Base-by-base conservation (phyloP, 306 rosid species). In the Erythrophleum fordii region DNA sequence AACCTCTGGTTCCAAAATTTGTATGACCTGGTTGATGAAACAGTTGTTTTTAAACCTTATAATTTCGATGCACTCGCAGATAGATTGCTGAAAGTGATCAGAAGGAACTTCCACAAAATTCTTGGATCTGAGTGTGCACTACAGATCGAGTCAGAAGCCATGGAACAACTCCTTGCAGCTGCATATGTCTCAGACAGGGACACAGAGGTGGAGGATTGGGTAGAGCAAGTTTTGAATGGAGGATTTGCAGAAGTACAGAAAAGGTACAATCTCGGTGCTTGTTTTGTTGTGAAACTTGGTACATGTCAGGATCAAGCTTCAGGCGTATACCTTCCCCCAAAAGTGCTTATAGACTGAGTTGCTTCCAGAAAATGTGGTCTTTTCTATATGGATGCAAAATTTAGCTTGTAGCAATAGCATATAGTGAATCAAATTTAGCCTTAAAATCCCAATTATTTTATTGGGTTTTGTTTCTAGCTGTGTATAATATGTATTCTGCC, bases 101-200 rank as follows among this genome's bases (percentile, higher is more conserved):
- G 62, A 73, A 84, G 72, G 81, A 81, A 77, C 83, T 92, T 90
- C 91, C 85, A 76, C 75, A 76, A 84, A 60, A 75, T 87, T 51
- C 46, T 90, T 56, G 90, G 88, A 61, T 80, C 87, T 0, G 86
- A 88, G 18, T 73, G 80, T 79, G 29, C 20, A 28, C 82, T 95
- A 53, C 90, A 89, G 80, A 89, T 93, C 22, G 91, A 91, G 45
- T 48, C 86, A 55, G 81, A 83, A 80, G 92, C 90, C 76, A 82
- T 89, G 83, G 90, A 91, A 68, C 96, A 85, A 60, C 84, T 95
- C 61, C 86, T 95, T 22, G 94, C 96, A 29, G 94, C 97, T 1
- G 86, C 85, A 11, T 93, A 90, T 75, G 80, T 85, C 14, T 90
- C 97, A 5, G 90, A 86, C 75, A 69, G 78, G 20, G 73, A 76